Percentiles rank a stretch among this genome's conserved stretches.
phyloP scores from a whole-genome alignment of 2,329 filamentous ascomycete species.

The Teratosphaeriaceae sp. region DNA sequence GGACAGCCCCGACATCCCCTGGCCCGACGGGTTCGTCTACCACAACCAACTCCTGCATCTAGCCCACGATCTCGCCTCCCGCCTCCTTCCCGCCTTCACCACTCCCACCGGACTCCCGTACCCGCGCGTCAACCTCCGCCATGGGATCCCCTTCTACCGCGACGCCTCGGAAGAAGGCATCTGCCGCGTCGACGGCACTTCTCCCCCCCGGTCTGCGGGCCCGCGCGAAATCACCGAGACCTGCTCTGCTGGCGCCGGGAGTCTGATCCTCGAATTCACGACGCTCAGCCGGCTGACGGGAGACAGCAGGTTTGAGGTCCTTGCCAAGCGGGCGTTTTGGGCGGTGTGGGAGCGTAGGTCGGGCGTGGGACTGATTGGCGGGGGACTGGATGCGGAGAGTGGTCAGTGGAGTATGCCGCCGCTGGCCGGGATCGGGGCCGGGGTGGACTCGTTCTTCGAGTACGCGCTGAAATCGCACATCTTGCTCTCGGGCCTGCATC shows the following conservation, averaged over 20 bases:
- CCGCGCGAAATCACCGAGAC: conserved; percentile 80
- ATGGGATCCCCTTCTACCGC: conserved; percentile 86
- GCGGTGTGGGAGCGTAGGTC: conserved; percentile 89
- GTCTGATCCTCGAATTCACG: conserved; percentile 86
- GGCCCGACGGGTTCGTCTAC: conserved; percentile 60
- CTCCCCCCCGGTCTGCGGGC: conserved; percentile 40
- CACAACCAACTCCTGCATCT: conserved; percentile 86
- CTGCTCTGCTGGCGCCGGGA: conserved; percentile 94
- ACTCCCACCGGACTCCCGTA: conserved; percentile 89
- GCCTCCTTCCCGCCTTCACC: conserved; percentile 86
- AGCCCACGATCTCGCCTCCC: conserved; percentile 74
- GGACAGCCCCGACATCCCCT: conserved; percentile 36
- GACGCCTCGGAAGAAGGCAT: conserved; percentile 44
- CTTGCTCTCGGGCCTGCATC: conserved; percentile 71
- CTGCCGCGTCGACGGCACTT: conserved; percentile 37
- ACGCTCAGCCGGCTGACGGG: conserved; percentile 83
- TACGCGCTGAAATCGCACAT: conserved; percentile 95
- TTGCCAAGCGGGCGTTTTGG: conserved; percentile 92
- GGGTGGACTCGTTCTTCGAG: conserved; percentile 97
- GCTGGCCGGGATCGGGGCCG: conserved; percentile 90
- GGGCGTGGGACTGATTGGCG: conserved; percentile 78
- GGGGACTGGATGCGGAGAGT: conserved; percentile 85
- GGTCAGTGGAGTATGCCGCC: conserved; percentile 76
- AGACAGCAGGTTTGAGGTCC: conserved; percentile 78
- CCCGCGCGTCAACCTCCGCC: conserved; percentile 82